Conservation (phyloP, 192 early-diverging fungal species). For the Endogone sp. region DNA sequence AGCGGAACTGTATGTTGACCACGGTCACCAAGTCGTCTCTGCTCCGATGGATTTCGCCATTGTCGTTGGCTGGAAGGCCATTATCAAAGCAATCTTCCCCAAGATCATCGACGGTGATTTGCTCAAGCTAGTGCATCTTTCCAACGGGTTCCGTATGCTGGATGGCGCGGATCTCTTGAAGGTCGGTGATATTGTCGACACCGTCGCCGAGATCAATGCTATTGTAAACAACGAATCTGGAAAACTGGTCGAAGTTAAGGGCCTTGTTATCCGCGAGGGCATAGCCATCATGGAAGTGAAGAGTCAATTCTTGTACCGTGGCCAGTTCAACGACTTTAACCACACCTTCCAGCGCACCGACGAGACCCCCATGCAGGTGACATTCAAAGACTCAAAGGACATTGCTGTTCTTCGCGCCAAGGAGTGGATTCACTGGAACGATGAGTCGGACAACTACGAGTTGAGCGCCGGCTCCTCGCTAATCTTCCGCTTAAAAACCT, state of each 20-base stretch:
- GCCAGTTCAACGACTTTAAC: conserved; percentile 81
- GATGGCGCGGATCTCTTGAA: conserved; percentile 67
- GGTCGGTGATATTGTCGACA: conserved; percentile 81
- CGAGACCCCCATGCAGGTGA: conserved; percentile 77
- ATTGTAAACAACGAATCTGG: conserved; percentile 87
- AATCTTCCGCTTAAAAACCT: conserved; percentile 75
- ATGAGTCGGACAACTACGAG: conserved; percentile 49
- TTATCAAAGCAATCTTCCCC: conserved; percentile 89
- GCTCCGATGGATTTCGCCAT: conserved; percentile 96
- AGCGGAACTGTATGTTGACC: conserved; percentile 61
- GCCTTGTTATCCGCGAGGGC: conserved; percentile 65
- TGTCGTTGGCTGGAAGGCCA: conserved; percentile 85
- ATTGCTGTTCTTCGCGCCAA: conserved; percentile 87
- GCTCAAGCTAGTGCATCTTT: conserved; percentile 87
- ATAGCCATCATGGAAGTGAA: conserved; percentile 84
- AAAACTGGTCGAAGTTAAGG: conserved; percentile 90
- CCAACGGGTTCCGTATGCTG: conserved; percentile 89
- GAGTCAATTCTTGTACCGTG: conserved; percentile 90
- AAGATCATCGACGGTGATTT: conserved; percentile 93
- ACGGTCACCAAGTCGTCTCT: conserved; percentile 63
- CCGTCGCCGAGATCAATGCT: conserved; percentile 78
- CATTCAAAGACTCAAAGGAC: conserved; percentile 73
- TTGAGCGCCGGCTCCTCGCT: conserved; percentile 61
- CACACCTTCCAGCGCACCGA: conserved; percentile 82
- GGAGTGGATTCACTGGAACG: conserved; percentile 80